Evolutionary conservation across 2,329 filamentous ascomycete species (phyloP).

Genomic region (Fusarium chuoi): DNA sequence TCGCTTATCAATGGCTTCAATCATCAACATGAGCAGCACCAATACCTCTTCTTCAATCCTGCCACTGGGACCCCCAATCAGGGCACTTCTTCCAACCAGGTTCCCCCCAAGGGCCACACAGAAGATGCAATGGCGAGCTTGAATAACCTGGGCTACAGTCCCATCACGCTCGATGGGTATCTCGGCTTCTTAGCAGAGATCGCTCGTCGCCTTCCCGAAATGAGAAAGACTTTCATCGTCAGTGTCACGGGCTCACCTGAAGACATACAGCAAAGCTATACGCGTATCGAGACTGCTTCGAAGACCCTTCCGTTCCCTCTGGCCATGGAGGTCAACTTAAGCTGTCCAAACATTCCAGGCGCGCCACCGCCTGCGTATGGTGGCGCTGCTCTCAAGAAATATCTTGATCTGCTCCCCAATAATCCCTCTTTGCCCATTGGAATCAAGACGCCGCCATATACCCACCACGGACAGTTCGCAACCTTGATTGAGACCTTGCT

Average conservation of each 20-base stretch:
- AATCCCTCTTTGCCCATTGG: conserved; percentile 59
- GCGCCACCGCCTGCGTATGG: conserved; percentile 78
- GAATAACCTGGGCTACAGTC: conserved; percentile 81
- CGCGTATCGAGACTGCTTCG: conserved; percentile 55
- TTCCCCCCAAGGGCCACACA: conserved; percentile 33
- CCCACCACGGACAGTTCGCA: conserved; percentile 72
- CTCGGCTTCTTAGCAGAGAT: conserved; percentile 65
- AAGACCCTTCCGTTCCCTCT: conserved; percentile 58
- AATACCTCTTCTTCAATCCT: conserved; percentile 72
- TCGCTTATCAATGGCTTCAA: conserved; percentile 72
- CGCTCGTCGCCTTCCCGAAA: conserved; percentile 35
- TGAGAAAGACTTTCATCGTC: conserved; percentile 71
- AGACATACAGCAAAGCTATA: conserved; percentile 68
- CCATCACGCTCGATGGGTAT: conserved; percentile 68
- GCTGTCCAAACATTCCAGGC: conserved; percentile 78
- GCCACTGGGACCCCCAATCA: conserved; percentile 38
- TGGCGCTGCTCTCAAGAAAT: conserved; percentile 59
- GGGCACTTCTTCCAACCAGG: conserved; percentile 31
- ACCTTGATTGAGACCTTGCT: conserved; percentile 64
- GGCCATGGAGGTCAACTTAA: conserved; percentile 81
- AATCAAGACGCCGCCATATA: conserved; percentile 82
- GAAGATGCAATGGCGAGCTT: conserved; percentile 57
- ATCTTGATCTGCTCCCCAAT: conserved; percentile 61
- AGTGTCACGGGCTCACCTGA: conserved; percentile 74
- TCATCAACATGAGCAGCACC: conserved; percentile 69